A percentile compares a stretch with the other conserved stretches of the same genome.
Conservation (phyloP, 83 land plant species). For the Diphasiastrum complanatum region DNA sequence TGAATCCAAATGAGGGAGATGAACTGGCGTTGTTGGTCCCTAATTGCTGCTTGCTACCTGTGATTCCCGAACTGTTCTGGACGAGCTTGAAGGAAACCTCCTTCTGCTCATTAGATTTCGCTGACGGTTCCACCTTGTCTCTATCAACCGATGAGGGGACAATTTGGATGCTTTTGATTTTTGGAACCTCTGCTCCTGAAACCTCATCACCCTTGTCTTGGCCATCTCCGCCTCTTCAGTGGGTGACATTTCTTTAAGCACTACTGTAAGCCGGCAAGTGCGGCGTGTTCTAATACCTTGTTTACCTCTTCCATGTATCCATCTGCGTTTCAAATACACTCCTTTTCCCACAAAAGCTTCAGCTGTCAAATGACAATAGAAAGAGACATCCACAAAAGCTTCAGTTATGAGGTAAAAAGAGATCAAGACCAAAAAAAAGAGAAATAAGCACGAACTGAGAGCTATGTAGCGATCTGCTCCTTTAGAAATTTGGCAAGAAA, state of each 20-base stretch:
- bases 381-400: not conserved
- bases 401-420: not conserved
- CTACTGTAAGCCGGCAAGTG: constrained; percentile 77
- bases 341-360: constrained; percentile 97
- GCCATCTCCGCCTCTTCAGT: constrained; percentile 86
- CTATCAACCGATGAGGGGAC: no score
- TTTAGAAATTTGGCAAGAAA: no score
- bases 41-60: no score
- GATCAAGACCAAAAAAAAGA: not conserved
- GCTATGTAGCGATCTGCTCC: no score
- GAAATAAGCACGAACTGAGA: not conserved
- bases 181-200: constrained; percentile 47
- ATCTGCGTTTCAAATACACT: not conserved
- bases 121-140: no score
- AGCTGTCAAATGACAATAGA: constrained; percentile 37
- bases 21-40: no score
- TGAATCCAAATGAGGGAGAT: no score
- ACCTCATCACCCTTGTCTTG: constrained; percentile 44
- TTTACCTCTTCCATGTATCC: constrained; percentile 73
- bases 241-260: constrained; percentile 69
- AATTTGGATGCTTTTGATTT: no score
- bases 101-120: no score
- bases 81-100: no score
- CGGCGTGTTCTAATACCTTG: constrained; percentile 57
- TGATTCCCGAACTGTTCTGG: no score